Conservation (phyloP, 768 basidiomycete genomes). For the Tricholoma hemisulphureum region DNA sequence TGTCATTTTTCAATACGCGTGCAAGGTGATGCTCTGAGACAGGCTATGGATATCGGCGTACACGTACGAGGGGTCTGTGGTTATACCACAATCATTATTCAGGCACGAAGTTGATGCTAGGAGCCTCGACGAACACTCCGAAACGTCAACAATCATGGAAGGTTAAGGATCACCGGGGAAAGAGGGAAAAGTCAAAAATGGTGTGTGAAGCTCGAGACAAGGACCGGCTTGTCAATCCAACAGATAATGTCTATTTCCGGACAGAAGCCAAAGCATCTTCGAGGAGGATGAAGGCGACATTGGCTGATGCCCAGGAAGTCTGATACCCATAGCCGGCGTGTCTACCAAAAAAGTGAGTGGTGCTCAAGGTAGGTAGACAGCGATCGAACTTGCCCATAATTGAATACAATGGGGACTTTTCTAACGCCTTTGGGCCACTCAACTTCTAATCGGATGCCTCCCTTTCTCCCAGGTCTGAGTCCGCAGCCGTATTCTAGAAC, state of each 20-base stretch:
- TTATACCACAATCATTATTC: no score
- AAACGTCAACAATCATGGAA: no score
- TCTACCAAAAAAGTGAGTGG: slow-evolving; percentile 26
- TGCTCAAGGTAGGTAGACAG: neutral
- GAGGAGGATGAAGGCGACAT: slow-evolving; percentile 47
- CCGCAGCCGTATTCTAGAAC: slow-evolving; percentile 57
- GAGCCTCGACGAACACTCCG: no score
- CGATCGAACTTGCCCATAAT: slow-evolving; percentile 56
- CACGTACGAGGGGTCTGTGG: no score
- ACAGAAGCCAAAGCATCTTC: slow-evolving; percentile 27
- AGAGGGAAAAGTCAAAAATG: no score
- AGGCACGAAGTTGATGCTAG: no score
- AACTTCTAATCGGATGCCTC: slow-evolving; percentile 62
- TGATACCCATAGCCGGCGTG: slow-evolving; percentile 69
- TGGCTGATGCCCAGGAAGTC: slow-evolving; percentile 66
- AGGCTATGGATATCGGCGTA: no score
- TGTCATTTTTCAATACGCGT: no score
- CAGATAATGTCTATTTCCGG: neutral
- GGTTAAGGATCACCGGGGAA: no score
- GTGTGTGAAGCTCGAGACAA: no score
- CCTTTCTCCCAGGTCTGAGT: slow-evolving; percentile 63
- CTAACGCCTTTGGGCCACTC: slow-evolving; percentile 35
- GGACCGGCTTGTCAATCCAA: neutral
- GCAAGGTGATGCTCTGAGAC: no score
- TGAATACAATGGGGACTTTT: slow-evolving; percentile 51